Percentiles rank a stretch among this genome's conserved stretches.
Evolutionary conservation across 73 alveolate genomes (phyloP).

Genomic region (Symbiodinium natans): DNA sequence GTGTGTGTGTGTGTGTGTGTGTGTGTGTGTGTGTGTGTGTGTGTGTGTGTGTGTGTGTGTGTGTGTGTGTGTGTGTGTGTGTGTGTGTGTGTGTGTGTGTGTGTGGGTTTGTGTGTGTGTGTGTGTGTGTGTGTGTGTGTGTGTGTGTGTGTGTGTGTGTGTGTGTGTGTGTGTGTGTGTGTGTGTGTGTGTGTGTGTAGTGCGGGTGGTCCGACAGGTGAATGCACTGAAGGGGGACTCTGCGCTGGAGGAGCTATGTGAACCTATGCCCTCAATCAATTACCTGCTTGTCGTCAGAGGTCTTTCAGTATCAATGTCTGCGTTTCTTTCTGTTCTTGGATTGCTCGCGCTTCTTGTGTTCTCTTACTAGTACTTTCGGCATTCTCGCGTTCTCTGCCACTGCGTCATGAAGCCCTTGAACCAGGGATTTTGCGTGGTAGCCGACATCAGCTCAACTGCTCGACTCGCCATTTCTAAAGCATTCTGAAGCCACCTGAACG

Average conservation of each 20-base stretch:
- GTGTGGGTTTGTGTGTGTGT: conserved; percentile 9
- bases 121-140: conserved; percentile 20
- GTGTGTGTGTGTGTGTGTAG: conserved; percentile 17
- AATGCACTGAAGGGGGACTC: conserved; percentile 3
- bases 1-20: conserved; percentile 20
- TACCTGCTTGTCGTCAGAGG: too few species aligned
- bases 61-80: conserved; percentile 14
- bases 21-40: conserved; percentile 20
- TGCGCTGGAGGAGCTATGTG: not conserved
- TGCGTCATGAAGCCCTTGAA: too few species aligned
- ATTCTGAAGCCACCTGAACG: too few species aligned
- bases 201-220: not conserved
- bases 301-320: too few species aligned
- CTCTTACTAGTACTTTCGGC: too few species aligned
- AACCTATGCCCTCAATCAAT: too few species aligned
- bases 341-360: too few species aligned
- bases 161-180: conserved; percentile 14
- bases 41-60: conserved; percentile 20
- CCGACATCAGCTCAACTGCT: too few species aligned
- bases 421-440: too few species aligned
- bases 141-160: conserved; percentile 20
- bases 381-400: too few species aligned
- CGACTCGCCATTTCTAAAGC: too few species aligned
- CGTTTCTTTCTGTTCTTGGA: too few species aligned
- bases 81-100: conserved; percentile 14